Base-by-base conservation (phyloP, 176 grass and related monocot genomes). In the Triticum dicoccoides region DNA sequence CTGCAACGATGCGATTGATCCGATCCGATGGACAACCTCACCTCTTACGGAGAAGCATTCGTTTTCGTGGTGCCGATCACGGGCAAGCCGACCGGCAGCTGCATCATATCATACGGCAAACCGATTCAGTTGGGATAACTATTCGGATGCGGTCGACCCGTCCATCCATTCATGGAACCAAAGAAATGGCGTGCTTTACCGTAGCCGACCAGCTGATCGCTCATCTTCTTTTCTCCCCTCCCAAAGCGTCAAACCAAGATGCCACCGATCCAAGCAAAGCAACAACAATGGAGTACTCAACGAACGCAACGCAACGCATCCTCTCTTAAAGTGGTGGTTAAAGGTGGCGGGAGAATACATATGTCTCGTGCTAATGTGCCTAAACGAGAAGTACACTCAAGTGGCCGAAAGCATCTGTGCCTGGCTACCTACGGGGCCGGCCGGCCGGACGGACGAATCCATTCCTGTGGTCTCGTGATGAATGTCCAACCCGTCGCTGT, bases 201-300 rank as follows among this genome's bases (percentile, higher is more conserved):
- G 42, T 44, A 44, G 42, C 42, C 9, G 42, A 44, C 42, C 42
- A 44, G 42, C 10, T 3, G 42, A 44, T 44, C 42, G 42, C 42
- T 44, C 42, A 44, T 44, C 42, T 44, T 44, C 42, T 44, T 44
- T 44, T 44, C 42, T 44, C 42, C 42, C 42, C 42, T 44, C 42
- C 42, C 42, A 44, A 10, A 44, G 9, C 42, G 42, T 11, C 42
- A 44, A 44, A 44, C 44, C 25, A 30, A 76, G 73, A 76, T 52
- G 70, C 23, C 42, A 44, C 42, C 58, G 39, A 66, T 65, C 61
- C 61, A 52, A 76, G 73, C 44, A 76, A 76, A 51, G 73, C 79
- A 52, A 12, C 47, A 23, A 59, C 41, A 20, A 83, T 11, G 29
- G 2, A 30, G 39, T 7, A 72, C 5, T 74, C 5, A 18, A 49